These are phyloP conservation scores for Schwanniomyces polymorphus DNA, from an alignment of 805 yeast genomes.

Conservation along the genomic window DNA sequence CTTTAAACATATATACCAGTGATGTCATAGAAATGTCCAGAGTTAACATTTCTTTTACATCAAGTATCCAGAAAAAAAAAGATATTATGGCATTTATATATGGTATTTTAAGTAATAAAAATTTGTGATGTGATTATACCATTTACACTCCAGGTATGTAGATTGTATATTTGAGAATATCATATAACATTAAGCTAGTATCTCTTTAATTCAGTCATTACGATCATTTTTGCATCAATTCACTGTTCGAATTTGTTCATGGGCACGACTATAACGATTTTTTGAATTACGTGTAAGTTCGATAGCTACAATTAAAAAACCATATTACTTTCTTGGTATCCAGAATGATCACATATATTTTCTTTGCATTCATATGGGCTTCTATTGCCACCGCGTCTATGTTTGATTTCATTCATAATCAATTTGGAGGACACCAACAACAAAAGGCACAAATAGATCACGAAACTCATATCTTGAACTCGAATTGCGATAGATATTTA, in stretches of 20 bases:
- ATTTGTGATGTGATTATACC: too few relatives aligned
- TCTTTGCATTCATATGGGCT: background rate
- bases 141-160: too few relatives aligned
- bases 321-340: background rate
- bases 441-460: slow-evolving; percentile 34
- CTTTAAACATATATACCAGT: too few relatives aligned
- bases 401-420: slow-evolving; percentile 34
- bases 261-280: background rate
- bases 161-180: too few relatives aligned
- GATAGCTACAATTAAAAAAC: background rate
- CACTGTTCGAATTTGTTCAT: background rate
- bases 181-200: too few relatives aligned
- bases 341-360: background rate
- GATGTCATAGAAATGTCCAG: too few relatives aligned
- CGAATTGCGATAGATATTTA: slow-evolving; percentile 61
- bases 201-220: too few relatives aligned
- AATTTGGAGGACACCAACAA: slow-evolving; percentile 20
- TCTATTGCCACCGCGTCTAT: slow-evolving; percentile 26
- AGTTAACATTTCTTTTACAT: too few relatives aligned
- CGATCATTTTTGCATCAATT: too few relatives aligned
- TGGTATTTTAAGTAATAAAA: too few relatives aligned
- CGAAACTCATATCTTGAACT: slow-evolving; percentile 37
- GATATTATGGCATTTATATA: too few relatives aligned
- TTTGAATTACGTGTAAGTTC: slow-evolving; percentile 1
- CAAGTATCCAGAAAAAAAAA: too few relatives aligned